phyloP scores from a whole-genome alignment of 768 basidiomycete species.

The Lanmaoa rubissima region DNA sequence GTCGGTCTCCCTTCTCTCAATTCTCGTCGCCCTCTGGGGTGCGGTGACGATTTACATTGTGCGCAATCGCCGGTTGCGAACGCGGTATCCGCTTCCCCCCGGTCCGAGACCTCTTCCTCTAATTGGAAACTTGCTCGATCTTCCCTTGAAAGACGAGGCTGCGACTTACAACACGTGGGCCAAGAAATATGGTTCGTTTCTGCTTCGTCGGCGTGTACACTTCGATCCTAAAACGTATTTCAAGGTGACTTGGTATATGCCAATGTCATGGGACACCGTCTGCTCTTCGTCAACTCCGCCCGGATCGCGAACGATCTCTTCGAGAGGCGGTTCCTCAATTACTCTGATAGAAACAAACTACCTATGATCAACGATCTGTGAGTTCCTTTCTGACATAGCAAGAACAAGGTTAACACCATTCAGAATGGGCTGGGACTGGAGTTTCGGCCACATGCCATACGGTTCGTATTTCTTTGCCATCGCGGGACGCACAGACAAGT shows the following conservation, averaged over 20 bases:
- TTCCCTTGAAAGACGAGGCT: slow-evolving; percentile 40
- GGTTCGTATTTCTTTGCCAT: slow-evolving; percentile 26
- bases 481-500: background rate
- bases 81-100: slow-evolving; percentile 45
- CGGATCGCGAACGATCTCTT: slow-evolving; percentile 50
- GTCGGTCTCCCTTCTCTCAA: slow-evolving; percentile 14
- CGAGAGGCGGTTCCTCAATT: slow-evolving; percentile 53
- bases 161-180: slow-evolving; percentile 43
- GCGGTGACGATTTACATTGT: slow-evolving; percentile 19
- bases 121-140: slow-evolving; percentile 51
- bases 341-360: slow-evolving; percentile 50
- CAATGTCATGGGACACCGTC: slow-evolving; percentile 46
- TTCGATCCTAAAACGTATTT: background rate
- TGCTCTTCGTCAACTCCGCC: slow-evolving; percentile 49
- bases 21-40: slow-evolving; percentile 24
- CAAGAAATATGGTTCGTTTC: slow-evolving; percentile 34
- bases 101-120: slow-evolving; percentile 54
- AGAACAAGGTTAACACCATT: slow-evolving; percentile 12
- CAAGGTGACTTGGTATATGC: slow-evolving; percentile 54
- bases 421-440: slow-evolving; percentile 49
- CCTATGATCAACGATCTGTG: slow-evolving; percentile 53
- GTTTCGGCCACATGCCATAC: slow-evolving; percentile 56
- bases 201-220: background rate
- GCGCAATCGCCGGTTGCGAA: slow-evolving; percentile 9
- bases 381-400: slow-evolving; percentile 7